A percentile compares a stretch with the other conserved stretches of the same genome.
Conservation (phyloP, 495 filamentous ascomycete species). For the Apiosordaria backusii region DNA sequence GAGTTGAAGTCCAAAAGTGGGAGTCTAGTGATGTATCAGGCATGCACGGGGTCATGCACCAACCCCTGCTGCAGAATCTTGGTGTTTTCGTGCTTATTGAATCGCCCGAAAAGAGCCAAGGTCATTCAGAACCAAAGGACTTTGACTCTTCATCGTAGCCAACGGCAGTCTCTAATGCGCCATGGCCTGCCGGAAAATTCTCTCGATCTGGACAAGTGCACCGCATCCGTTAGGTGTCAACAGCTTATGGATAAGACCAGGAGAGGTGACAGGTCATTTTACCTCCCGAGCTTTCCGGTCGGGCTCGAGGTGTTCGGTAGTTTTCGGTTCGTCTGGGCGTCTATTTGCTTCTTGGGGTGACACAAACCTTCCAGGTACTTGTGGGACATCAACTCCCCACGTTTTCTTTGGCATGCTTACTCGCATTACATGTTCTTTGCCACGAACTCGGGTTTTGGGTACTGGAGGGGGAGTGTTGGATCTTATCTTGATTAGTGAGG, state of each 20-base stretch:
- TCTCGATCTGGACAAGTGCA: neutral
- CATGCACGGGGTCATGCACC: slow-evolving; percentile 21
- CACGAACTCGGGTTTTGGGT: neutral
- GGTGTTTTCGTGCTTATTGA: slow-evolving; percentile 12
- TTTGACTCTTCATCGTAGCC: neutral
- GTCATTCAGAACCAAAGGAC: neutral
- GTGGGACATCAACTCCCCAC: neutral
- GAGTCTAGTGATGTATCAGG: slow-evolving; percentile 22
- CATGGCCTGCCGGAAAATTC: neutral
- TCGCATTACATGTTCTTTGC: neutral
- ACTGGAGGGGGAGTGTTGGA: neutral
- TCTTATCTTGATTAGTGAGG: neutral
- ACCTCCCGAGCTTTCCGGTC: neutral
- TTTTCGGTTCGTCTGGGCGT: neutral
- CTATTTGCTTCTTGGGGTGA: neutral
- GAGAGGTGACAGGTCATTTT: neutral
- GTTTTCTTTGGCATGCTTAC: neutral
- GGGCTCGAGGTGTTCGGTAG: neutral
- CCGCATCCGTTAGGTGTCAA: neutral
- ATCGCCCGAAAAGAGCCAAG: slow-evolving; percentile 4
- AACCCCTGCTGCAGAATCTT: slow-evolving; percentile 11
- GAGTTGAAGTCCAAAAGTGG: neutral
- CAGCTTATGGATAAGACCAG: neutral
- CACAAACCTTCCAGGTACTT: neutral
- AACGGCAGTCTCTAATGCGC: neutral